These are phyloP conservation scores for Dimocarpus longan DNA, from an alignment of 345 rosid genomes.

Conservation along the genomic window DNA sequence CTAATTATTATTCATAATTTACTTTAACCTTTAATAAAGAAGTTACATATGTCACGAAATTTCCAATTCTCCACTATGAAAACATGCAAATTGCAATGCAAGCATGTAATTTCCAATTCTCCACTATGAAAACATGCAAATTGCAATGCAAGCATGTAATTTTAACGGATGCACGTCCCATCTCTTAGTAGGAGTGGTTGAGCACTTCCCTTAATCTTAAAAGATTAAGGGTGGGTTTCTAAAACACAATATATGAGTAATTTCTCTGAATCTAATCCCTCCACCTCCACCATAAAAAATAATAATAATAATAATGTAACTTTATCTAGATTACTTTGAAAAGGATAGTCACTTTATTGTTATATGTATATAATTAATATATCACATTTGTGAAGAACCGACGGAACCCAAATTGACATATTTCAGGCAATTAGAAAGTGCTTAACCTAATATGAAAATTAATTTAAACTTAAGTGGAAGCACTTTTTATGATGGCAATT, in stretches of 20 bases:
- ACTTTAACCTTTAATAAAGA: too few species aligned
- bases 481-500: neutral
- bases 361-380: neutral
- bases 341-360: neutral
- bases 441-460: neutral
- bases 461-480: neutral
- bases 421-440: neutral
- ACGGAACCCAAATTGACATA: neutral
- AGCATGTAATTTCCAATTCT: neutral
- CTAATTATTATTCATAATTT: too few species aligned
- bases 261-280: too few species aligned
- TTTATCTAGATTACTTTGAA: neutral
- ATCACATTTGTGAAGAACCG: neutral
- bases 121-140: neutral
- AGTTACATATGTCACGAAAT: neutral
- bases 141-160: neutral
- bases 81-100: neutral
- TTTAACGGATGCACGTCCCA: neutral
- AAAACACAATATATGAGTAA: too few species aligned
- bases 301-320: neutral
- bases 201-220: too few species aligned
- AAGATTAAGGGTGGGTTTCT: too few species aligned
- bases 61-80: neutral
- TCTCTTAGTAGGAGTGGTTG: too few species aligned
- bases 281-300: too few species aligned